Base-by-base conservation (phyloP, 495 filamentous ascomycete genomes). In the Hypoxylon perforatum region DNA sequence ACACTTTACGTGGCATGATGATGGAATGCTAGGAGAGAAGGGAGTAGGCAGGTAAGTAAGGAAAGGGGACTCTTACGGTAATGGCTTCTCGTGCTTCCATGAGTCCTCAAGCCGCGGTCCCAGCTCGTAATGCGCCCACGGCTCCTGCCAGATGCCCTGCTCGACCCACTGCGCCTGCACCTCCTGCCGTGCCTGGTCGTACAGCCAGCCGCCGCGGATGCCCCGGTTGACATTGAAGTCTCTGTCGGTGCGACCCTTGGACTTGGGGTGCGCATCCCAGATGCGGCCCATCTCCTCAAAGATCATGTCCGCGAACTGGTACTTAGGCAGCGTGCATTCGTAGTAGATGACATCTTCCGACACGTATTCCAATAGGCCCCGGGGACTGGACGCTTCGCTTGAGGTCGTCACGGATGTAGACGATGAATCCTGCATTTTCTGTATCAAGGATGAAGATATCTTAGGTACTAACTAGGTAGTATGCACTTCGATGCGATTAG, bases 131-230 rank as follows among this genome's bases (percentile, higher is more conserved):
- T 56, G 1, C 7, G 68, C 46, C 60, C 67, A 72, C 25, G 50
- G 36, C 1, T 68, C 33, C 18, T 66, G 65, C 72, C 72, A 76
- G 21, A 75, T 75, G n/a, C 66, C 66, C 35, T 74, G 72, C 66
- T 73, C 63, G 0, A 69, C 35, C 72, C 72, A 76, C 12, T 57
- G 55, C 39, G 60, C 61, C 44, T 62, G 59, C 12, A 73, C 35
- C 15, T n/a, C 41, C 56, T 62, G 18, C 8, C 18, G 12, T 35
- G 57, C 63, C 12, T 19, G 30, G 17, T 57, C 22, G 15, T 53
- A 42, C 11, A 45, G 45, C 51, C 33, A 52, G 7, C 57, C 42
- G 0, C 28, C 42, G 22, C 15, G 18, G 39, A 58, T 48, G 2
- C n/a, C 10, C 12, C 11, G 10, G 15, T 22, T 25, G 18, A 54